A percentile compares a stretch with the other conserved stretches of the same genome.
phyloP scores from a whole-genome alignment of 306 rosid genomes.

The Prunus armeniaca region DNA sequence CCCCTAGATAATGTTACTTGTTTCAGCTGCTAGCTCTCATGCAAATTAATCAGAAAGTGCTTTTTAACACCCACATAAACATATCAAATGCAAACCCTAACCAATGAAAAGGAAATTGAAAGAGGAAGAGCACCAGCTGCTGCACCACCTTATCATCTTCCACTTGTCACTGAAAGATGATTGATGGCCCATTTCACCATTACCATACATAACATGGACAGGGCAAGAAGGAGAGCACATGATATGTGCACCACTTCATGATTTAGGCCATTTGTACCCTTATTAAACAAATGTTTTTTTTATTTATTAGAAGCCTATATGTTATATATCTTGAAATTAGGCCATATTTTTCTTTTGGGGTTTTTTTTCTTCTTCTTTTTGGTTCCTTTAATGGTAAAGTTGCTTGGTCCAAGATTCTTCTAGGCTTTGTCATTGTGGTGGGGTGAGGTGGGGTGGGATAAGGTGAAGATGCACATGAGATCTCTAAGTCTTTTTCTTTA shows the following conservation, averaged over 20 bases:
- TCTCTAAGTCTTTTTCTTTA: neutral
- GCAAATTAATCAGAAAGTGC: neutral
- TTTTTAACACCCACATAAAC: neutral
- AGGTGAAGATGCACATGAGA: conserved; percentile 8
- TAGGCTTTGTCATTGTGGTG: conserved; percentile 1
- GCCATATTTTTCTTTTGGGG: neutral
- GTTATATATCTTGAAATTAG: neutral
- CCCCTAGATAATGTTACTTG: neutral
- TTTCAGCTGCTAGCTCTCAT: neutral
- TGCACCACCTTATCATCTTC: conserved; percentile 20
- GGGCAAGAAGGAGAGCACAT: conserved; percentile 28
- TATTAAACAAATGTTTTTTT: neutral
- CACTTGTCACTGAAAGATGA: conserved; percentile 23
- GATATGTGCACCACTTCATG: conserved; percentile 38
- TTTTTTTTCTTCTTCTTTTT: neutral
- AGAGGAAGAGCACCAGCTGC: conserved; percentile 13
- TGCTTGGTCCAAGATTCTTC: conserved; percentile 3
- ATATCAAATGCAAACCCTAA: neutral
- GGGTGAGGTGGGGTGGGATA: conserved; percentile 15
- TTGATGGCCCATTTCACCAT: conserved; percentile 20
- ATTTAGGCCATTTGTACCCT: conserved; percentile 30
- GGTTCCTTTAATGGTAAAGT: neutral
- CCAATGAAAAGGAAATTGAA: conserved; percentile 8
- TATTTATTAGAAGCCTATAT: neutral
- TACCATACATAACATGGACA: conserved; percentile 12